Base-by-base conservation (phyloP, 345 rosid species). In the Bruguiera gymnorhiza region DNA sequence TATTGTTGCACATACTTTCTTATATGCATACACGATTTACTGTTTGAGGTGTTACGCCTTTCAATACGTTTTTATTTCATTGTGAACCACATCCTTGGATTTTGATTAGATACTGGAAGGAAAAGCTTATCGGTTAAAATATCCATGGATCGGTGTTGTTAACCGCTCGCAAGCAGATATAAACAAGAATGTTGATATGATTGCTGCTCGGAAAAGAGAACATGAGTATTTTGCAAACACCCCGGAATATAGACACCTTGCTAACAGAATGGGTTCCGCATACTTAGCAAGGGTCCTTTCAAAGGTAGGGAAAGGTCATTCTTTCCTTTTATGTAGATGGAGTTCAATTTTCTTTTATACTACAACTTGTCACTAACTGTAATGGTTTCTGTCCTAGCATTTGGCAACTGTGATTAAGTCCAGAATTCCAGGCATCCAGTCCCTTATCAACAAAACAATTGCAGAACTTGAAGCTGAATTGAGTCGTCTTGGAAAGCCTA, bases 81-180 rank as follows among this genome's bases (percentile, higher is more conserved):
- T 53, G 58, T 66, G n/a, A 70, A 7, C 13, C 31, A 36, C 65
- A 46, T 63, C 72, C 69, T 72, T 68, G 69, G 59, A 5, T 43
- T 51, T 68, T 79, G 55, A 53, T 31, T 74, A 95, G 99, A 92
- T 92, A 36, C 66, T 95, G 83, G 99, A 95, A 83, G 99, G 99
- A 70, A 92, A 78, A 84, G 66, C 97, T 8, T 92, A 83, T 69
- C 88, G 89, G 72, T 87, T 95, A 51, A 95, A 95, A 60, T 95
- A 81, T 82, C 98, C 99, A 36, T 95, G 99, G 99, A 81, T 95
- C 78, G 99, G 99, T 79, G 98, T 95, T 37, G 99, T 95, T 70
- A 95, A 95, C 67, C 97, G 99, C 58, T 95, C 99, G 32, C 99
- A 95, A 90, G 92, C 92, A 43, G 99, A 95, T 85, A 95, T 95